Percentiles rank a stretch among this genome's conserved stretches.
phyloP scores from a whole-genome alignment of 1,284 basidiomycete genomes.

The Boletellus dicymbophilus region DNA sequence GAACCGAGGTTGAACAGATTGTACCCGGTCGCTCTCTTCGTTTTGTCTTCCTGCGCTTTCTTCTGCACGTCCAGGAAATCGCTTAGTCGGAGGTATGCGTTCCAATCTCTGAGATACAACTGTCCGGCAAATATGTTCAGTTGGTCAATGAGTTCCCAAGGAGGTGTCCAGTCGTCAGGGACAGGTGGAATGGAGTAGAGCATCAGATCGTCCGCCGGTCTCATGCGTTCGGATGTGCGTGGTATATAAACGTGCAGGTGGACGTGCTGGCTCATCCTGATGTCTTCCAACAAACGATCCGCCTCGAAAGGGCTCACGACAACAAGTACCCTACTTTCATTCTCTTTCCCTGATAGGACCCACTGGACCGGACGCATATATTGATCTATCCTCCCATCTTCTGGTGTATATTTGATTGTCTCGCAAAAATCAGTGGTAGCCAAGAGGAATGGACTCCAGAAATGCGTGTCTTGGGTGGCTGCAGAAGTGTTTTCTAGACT shows the following conservation, averaged over 20 bases:
- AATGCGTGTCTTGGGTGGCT: no score
- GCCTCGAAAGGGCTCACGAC: slow-evolving; percentile 45
- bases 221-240: slow-evolving; percentile 35
- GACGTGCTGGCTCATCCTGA: slow-evolving; percentile 34
- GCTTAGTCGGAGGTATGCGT: slow-evolving; percentile 22
- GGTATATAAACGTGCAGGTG: slow-evolving; percentile 43
- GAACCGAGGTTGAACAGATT: neutral
- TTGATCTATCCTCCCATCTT: slow-evolving; percentile 14
- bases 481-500: slow-evolving; percentile 3
- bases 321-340: slow-evolving; percentile 23
- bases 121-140: slow-evolving; percentile 39
- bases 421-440: slow-evolving; percentile 27
- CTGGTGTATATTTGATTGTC: neutral
- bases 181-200: slow-evolving; percentile 35
- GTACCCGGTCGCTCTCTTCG: no score
- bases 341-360: slow-evolving; percentile 32
- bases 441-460: slow-evolving; percentile 17
- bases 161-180: neutral
- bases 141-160: neutral
- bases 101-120: slow-evolving; percentile 15
- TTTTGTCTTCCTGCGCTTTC: no score
- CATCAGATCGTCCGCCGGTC: slow-evolving; percentile 37
- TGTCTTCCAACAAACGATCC: slow-evolving; percentile 38
- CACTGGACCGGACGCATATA: slow-evolving; percentile 44
- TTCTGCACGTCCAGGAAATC: neutral